A percentile compares a stretch with the other conserved stretches of the same genome.
Evolutionary conservation across 139 green algal genomes (phyloP).

Genomic region (Coelastrella sp.): DNA sequence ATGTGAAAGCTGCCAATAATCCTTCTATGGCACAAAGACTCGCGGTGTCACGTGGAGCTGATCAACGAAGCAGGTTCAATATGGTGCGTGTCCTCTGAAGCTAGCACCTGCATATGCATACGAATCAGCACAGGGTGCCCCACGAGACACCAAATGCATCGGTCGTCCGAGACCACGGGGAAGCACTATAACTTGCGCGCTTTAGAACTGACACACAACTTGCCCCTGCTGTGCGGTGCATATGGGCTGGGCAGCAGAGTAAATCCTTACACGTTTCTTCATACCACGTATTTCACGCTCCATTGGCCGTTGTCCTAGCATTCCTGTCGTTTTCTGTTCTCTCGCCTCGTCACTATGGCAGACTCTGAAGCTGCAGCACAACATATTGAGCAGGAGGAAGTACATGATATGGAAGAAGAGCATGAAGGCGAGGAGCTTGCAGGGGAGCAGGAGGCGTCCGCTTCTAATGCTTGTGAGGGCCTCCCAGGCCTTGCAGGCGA

Average conservation of each 20-base stretch:
- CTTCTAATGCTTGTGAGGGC: constrained; percentile 24
- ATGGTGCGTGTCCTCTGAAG: no score
- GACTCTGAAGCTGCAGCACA: constrained; percentile 4
- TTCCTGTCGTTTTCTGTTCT: constrained; percentile 4
- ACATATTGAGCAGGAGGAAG: constrained; percentile 2
- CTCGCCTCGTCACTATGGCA: constrained; percentile 15
- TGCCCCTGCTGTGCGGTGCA: background rate
- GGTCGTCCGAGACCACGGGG: no score
- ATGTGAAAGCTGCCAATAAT: no score
- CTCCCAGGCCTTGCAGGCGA: constrained; percentile 21
- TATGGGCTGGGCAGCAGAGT: background rate
- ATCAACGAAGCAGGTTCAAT: no score
- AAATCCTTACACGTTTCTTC: constrained; percentile 15
- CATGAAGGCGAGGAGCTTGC: background rate
- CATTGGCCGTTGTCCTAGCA: constrained; percentile 1
- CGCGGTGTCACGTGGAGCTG: no score
- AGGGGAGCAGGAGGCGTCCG: constrained; percentile 19
- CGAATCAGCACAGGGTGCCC: no score
- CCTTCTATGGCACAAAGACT: no score
- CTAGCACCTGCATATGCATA: no score
- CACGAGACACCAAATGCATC: no score
- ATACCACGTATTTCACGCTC: constrained; percentile 9
- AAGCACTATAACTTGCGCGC: no score
- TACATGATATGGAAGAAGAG: background rate
- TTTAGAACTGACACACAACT: no score